Evolutionary conservation across 345 rosid genomes (phyloP).

Genomic region (Ricinus communis): DNA sequence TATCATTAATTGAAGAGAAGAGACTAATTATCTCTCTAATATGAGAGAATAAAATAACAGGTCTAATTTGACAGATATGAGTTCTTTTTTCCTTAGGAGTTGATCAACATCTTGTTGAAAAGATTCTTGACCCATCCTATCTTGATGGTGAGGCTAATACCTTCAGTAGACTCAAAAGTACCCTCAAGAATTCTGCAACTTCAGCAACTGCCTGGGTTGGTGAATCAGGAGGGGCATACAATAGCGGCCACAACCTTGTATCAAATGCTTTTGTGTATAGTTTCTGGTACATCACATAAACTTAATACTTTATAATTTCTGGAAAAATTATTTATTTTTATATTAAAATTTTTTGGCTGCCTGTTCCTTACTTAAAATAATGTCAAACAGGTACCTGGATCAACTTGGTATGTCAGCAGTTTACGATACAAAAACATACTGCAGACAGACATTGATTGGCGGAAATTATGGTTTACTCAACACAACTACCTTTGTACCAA

Average conservation of each 20-base stretch:
- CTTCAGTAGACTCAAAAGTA: constrained; percentile 51
- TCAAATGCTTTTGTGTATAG: constrained; percentile 84
- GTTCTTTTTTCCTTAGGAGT: constrained; percentile 49
- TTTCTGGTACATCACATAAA: constrained; percentile 67
- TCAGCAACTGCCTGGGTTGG: constrained; percentile 84
- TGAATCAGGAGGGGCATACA: constrained; percentile 95
- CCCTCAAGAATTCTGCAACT: constrained; percentile 52
- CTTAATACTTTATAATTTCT: constrained; percentile 64
- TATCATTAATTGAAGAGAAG: constrained; percentile 24
- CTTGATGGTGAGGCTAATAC: constrained; percentile 59
- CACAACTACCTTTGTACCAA: constrained; percentile 72
- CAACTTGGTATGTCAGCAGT: constrained; percentile 78
- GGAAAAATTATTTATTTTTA: constrained; percentile 36
- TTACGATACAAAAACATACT: constrained; percentile 76
- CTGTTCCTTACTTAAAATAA: constrained; percentile 1
- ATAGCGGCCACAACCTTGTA: constrained; percentile 78
- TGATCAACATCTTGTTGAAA: constrained; percentile 57
- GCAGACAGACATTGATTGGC: constrained; percentile 87
- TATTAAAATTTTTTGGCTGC: background rate
- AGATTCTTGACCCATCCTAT: constrained; percentile 67
- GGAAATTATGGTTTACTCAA: constrained; percentile 86
- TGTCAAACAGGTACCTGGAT: constrained; percentile 75
- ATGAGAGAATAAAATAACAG: background rate
- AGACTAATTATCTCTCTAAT: constrained; percentile 11
- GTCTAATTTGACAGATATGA: constrained; percentile 17